Evolutionary conservation across 2,329 filamentous ascomycete genomes (phyloP), one percentile per base, ranked within the genome.

Genomic region (Fusarium keratoplasticum): DNA sequence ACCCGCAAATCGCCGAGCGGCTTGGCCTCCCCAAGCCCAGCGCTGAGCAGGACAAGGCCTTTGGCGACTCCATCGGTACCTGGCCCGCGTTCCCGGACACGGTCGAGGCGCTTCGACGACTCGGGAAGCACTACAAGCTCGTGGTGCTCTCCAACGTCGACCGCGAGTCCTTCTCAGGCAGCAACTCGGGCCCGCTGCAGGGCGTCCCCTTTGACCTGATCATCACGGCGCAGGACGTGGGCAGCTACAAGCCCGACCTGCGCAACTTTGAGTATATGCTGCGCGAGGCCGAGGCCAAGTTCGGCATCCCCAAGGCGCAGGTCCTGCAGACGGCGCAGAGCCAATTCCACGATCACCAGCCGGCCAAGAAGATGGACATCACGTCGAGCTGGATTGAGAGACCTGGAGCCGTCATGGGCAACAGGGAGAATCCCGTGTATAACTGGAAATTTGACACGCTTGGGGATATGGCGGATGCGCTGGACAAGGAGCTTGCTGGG

Each of bases 151-250:
- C 87, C 33, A 91, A 92, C 70, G 87, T 90, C 2, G 89, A 91
- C 77, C 83, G 83, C 10, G 82, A 77, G 3, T 89, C 87, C 0
- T 91, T 92, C 74, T 76, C 81, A 0, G 61, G 64, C 16, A 86
- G 82, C 2, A 83, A 86, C 16, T 78, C 82, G 2, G 85, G 87
- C 0, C 86, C 87, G 0, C 80, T 92, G 2, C 75, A 85, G 40
- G 85, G 85, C 1, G 83, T 88, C 27, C 74, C 84, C 1, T 87
- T 94, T 76, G 91, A 93, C 75, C 85, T 88, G 4, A 83, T 93
- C 40, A 87, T 92, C 77, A 94, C 92, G 0, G 93, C 93, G 0
- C 86, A 94, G 79, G 90, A 94, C 44, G 88, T 95, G 31, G 92
- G 92, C 0, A 88, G 86, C 16, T 95, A 94, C 79, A 95, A 95